These are phyloP conservation scores for Colletotrichum navitas DNA, from an alignment of 2,329 filamentous ascomycete genomes.

Conservation along the genomic window DNA sequence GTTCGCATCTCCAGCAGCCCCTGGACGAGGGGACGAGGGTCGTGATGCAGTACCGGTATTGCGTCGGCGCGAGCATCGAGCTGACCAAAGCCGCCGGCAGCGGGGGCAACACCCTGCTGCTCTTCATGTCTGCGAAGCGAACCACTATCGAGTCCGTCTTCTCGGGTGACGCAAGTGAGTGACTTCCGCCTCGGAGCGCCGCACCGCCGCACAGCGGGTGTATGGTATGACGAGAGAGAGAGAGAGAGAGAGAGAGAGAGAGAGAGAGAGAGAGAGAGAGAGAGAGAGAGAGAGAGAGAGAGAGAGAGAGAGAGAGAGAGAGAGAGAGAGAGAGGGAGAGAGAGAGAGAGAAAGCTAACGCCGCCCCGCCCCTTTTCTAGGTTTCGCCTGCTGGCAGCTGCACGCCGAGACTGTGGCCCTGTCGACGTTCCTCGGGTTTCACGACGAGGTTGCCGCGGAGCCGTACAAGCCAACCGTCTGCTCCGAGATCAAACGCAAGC, in stretches of 20 bases:
- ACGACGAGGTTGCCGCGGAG: slow-evolving; percentile 38
- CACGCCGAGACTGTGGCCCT: slow-evolving; percentile 50
- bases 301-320: not conserved
- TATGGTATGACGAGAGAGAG: not conserved
- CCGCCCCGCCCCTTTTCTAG: not conserved
- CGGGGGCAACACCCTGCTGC: slow-evolving; percentile 50
- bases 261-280: not conserved
- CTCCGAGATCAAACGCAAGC: slow-evolving; percentile 47
- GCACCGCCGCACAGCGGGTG: too few relatives aligned
- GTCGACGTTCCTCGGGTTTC: slow-evolving; percentile 46
- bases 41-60: slow-evolving; percentile 43
- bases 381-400: slow-evolving; percentile 42
- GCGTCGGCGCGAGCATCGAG: slow-evolving; percentile 45
- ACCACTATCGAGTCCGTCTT: slow-evolving; percentile 51
- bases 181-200: fast-evolving
- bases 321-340: not conserved
- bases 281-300: not conserved
- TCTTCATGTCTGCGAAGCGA: slow-evolving; percentile 49
- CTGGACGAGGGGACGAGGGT: slow-evolving; percentile 32
- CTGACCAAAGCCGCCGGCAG: slow-evolving; percentile 48
- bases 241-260: too few relatives aligned
- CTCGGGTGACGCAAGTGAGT: slow-evolving; percentile 52
- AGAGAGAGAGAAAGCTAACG: not conserved
- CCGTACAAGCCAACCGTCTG: slow-evolving; percentile 47
- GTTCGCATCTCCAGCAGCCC: not conserved